Conservation (phyloP, 495 filamentous ascomycete genomes). For the Entonaema liquescens region DNA sequence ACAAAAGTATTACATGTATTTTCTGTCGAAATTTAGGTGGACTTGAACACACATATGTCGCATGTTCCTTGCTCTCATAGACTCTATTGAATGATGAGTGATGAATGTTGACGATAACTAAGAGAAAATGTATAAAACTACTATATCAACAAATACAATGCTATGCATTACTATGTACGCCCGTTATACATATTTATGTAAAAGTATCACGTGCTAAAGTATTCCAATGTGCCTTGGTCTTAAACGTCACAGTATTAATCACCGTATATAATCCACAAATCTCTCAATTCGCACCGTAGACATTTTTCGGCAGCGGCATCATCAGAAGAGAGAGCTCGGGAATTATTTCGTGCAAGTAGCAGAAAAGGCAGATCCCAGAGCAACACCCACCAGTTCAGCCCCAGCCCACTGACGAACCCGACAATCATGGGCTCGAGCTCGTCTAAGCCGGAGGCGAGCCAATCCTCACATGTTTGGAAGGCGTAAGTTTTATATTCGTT, state of each 20-base stretch:
- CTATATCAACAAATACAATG: no score
- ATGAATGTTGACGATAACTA: no score
- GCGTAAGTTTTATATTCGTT: conserved; percentile 47
- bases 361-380: conserved; percentile 18
- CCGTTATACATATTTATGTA: not conserved
- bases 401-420: conserved; percentile 19
- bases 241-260: conserved; percentile 19
- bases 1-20: not conserved
- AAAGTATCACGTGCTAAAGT: not conserved
- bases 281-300: conserved; percentile 32
- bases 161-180: no score
- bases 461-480: conserved; percentile 58
- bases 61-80: not conserved
- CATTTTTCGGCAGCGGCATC: conserved; percentile 28
- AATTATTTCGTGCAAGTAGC: conserved; percentile 15
- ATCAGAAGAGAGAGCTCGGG: conserved; percentile 15
- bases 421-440: conserved; percentile 59
- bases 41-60: not conserved
- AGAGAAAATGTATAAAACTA: no score
- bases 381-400: conserved; percentile 6
- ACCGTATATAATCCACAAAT: not conserved
- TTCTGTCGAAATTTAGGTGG: not conserved
- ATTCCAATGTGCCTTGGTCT: not conserved
- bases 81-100: no score
- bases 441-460: conserved; percentile 54